phyloP scores from a whole-genome alignment of 495 filamentous ascomycete species.

The Penicillium riverlandense region DNA sequence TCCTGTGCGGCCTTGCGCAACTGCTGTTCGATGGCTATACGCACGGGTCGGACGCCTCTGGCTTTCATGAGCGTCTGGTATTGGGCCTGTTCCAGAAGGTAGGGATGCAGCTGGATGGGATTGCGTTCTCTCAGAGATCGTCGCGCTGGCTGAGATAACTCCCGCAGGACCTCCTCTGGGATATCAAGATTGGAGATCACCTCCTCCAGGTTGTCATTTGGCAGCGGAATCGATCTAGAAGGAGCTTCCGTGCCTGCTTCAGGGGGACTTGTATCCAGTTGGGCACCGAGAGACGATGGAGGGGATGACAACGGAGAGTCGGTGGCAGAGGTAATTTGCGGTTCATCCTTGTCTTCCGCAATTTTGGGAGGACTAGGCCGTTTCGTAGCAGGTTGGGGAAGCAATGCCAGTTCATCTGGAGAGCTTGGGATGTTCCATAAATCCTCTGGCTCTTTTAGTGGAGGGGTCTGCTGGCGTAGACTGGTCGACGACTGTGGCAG shows the following conservation, averaged over 20 bases:
- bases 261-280: slow-evolving; percentile 1
- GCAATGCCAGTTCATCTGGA: slow-evolving; percentile 21
- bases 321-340: slow-evolving; percentile 4
- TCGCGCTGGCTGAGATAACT: slow-evolving; percentile 24
- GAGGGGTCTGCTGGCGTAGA: background rate
- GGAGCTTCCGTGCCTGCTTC: background rate
- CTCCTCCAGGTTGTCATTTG: slow-evolving; percentile 8
- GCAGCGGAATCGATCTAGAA: background rate
- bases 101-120: slow-evolving; percentile 69
- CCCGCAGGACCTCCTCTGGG: slow-evolving; percentile 21
- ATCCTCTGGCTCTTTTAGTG: background rate
- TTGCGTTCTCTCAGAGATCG: slow-evolving; percentile 59
- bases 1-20: slow-evolving; percentile 41
- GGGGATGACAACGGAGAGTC: slow-evolving; percentile 41
- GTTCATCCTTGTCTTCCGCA: background rate
- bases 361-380: too few relatives aligned
- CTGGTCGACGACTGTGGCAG: too few relatives aligned
- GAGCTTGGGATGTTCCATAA: slow-evolving; percentile 8
- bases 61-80: slow-evolving; percentile 55
- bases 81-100: slow-evolving; percentile 58
- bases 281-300: slow-evolving; percentile 22
- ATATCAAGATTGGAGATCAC: slow-evolving; percentile 19
- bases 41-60: slow-evolving; percentile 56
- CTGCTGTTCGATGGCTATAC: slow-evolving; percentile 29
- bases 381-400: slow-evolving; percentile 8